phyloP scores from a whole-genome alignment of 179 eudicot species.

The Heliamphora pulchella region DNA sequence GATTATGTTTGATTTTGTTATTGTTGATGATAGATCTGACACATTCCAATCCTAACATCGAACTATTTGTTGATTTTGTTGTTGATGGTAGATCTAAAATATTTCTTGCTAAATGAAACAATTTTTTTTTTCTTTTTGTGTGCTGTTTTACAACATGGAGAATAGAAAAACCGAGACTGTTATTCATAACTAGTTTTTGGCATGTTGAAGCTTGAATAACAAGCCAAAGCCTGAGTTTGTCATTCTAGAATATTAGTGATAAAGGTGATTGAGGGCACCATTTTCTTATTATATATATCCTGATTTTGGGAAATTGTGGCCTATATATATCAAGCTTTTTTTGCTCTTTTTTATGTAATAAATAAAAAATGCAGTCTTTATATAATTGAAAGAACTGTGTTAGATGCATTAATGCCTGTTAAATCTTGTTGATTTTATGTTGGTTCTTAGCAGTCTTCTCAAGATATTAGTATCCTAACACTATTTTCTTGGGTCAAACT shows the following conservation, averaged over 20 bases:
- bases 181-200: not conserved
- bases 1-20: no score
- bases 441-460: not conserved
- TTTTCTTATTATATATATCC: not conserved
- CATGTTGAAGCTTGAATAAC: not conserved
- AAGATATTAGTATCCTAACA: not conserved
- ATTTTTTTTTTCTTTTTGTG: no score
- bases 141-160: no score
- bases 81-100: no score
- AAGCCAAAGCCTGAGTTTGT: not conserved
- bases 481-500: conserved; percentile 4
- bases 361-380: not conserved
- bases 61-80: no score
- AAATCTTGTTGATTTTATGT: not conserved
- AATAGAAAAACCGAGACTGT: no score
- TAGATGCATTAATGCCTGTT: not conserved
- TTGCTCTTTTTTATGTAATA: not conserved
- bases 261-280: not conserved
- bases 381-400: not conserved
- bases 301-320: not conserved
- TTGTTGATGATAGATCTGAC: no score
- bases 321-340: not conserved
- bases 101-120: no score
- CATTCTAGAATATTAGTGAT: not conserved
- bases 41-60: no score